Evolutionary conservation across 2,329 filamentous ascomycete species (phyloP).

Genomic region (Fusarium phyllophilum): DNA sequence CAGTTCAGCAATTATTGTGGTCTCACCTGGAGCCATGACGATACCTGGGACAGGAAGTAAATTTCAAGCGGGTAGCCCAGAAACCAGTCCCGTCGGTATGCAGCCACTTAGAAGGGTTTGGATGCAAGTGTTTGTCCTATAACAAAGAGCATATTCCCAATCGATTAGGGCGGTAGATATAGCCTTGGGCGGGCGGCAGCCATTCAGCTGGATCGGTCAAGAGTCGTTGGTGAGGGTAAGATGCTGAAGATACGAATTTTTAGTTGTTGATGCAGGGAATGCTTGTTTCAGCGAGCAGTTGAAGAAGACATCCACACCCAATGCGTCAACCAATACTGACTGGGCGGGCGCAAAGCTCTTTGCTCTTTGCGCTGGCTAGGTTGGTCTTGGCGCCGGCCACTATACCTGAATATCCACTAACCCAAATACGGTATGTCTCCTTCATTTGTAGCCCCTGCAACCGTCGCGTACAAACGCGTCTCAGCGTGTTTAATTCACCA

Average conservation of each 20-base stretch:
- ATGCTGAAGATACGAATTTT: slow-evolving; percentile 22
- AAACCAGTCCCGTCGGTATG: slow-evolving; percentile 29
- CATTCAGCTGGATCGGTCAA: slow-evolving; percentile 32
- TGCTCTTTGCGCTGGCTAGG: neutral
- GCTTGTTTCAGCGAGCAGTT: slow-evolving; percentile 17
- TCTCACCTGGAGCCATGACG: slow-evolving; percentile 45
- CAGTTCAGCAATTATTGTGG: neutral
- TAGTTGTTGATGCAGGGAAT: slow-evolving; percentile 35
- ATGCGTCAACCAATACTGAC: slow-evolving; percentile 1
- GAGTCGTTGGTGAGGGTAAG: slow-evolving; percentile 5
- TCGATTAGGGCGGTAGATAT: slow-evolving; percentile 27
- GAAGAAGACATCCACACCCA: slow-evolving; percentile 11
- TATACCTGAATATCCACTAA: slow-evolving; percentile 3
- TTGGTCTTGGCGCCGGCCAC: slow-evolving; percentile 15
- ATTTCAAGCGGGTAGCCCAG: slow-evolving; percentile 21
- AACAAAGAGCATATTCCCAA: slow-evolving; percentile 39
- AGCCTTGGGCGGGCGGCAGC: slow-evolving; percentile 23
- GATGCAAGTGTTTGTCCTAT: slow-evolving; percentile 13
- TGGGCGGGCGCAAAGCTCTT: slow-evolving; percentile 2
- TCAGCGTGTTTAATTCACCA: slow-evolving; percentile 22
- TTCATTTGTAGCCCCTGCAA: slow-evolving; percentile 13
- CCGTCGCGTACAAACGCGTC: slow-evolving; percentile 35
- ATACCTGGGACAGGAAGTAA: slow-evolving; percentile 22
- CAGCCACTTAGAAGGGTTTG: slow-evolving; percentile 23
- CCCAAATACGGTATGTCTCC: neutral